Evolutionary conservation across 306 rosid species (phyloP), one percentile per base, ranked within the genome.

Genomic region (Prunus padus): DNA sequence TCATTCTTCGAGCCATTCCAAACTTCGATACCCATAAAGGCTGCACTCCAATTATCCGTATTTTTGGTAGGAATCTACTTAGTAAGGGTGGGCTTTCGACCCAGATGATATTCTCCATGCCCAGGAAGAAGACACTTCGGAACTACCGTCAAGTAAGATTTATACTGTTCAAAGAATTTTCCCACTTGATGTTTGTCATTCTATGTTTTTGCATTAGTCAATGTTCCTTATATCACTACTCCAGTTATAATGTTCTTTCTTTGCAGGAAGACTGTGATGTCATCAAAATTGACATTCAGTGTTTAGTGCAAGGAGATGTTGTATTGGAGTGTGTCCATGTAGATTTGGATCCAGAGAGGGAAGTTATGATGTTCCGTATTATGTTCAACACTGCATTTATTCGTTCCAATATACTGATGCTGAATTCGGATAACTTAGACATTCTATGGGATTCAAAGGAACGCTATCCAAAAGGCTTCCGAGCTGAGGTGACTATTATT

Each of bases 281-380:
- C 85, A 95, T 95, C 76, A 95, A 95, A 90, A 90, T 95, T 78
- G 98, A 95, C 78, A 84, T 95, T 74, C 98, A 95, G 79, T 92
- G 97, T 85, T 73, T 92, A 76, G 97, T 95, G 75, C 98, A 95
- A 92, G 98, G 98, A 80, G 98, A 95, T 86, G 97, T 95, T 69
- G 98, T 95, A 40, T 83, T 95, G 85, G 98, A 95, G 88, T 95
- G 98, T 77, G 96, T 89, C 56, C 97, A 95, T 82, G 85, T 92
- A 86, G 98, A 90, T 79, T 82, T 84, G 80, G 95, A 94, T 83
- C 88, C 86, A 0, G 97, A 92, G 75, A 95, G 97, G 88, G 98
- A 95, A 83, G 91, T 95, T 49, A 95, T 95, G 98, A 95, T 95
- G 98, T 95, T 95, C 72, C 96, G 97, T 16, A 79, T 95, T 57